These are phyloP conservation scores for Ceratorhiza oryzae-sativae DNA, from an alignment of 1,284 basidiomycete species.

Conservation along the genomic window DNA sequence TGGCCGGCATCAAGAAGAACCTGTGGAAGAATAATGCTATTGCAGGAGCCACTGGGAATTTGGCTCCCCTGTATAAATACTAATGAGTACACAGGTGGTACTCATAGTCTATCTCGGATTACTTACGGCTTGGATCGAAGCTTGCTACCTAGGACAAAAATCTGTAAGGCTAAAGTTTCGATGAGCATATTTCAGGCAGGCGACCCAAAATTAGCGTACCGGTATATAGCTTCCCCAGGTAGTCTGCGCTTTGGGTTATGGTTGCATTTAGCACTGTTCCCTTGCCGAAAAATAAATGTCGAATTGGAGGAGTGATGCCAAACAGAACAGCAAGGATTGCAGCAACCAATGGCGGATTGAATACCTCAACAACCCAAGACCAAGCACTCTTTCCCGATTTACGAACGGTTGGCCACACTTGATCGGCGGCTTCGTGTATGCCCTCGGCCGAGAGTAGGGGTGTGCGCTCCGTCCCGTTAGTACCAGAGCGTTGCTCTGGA, in stretches of 20 bases:
- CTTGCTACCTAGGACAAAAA: conserved; percentile 37
- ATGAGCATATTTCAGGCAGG: neutral
- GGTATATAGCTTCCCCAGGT: conserved; percentile 27
- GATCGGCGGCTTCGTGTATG: neutral
- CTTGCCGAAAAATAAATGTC: conserved; percentile 20
- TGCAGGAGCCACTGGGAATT: conserved; percentile 9
- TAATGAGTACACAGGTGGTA: too few relatives aligned
- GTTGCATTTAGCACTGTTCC: conserved; percentile 11
- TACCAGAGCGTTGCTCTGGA: neutral
- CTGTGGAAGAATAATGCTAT: conserved; percentile 24
- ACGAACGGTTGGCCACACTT: conserved; percentile 20
- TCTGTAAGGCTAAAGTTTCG: conserved; percentile 24
- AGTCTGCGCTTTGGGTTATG: conserved; percentile 21
- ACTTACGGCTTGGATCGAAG: conserved; percentile 32
- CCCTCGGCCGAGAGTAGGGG: conserved; percentile 22
- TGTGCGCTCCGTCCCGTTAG: conserved; percentile 5
- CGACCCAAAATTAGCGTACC: conserved; percentile 3
- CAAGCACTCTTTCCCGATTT: neutral
- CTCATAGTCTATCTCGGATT: neutral
- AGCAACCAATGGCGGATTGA: conserved; percentile 38
- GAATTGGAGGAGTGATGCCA: conserved; percentile 28
- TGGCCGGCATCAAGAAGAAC: conserved; percentile 27
- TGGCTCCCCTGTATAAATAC: conserved; percentile 8
- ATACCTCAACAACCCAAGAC: conserved; percentile 4
- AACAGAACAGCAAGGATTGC: conserved; percentile 24